Conservation (phyloP, 257 asterid species). For the Solanum chilense region DNA sequence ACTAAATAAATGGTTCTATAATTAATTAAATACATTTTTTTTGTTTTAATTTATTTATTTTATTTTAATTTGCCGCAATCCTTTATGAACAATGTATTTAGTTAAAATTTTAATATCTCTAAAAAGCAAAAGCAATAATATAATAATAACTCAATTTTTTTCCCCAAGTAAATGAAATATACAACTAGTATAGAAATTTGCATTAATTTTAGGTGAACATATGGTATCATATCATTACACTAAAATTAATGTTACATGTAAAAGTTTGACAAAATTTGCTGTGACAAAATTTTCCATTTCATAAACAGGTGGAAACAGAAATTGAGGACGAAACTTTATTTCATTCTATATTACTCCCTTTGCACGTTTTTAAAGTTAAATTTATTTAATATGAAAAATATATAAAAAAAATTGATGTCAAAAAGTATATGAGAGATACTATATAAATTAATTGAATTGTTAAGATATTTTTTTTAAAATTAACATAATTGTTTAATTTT, state of each 20-base stretch:
- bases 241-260: not conserved
- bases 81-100: too few relatives aligned
- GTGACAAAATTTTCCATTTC: not conserved
- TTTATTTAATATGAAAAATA: too few relatives aligned
- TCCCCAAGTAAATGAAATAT: not conserved
- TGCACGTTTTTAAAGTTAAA: too few relatives aligned
- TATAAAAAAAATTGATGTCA: accelerated
- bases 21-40: too few relatives aligned
- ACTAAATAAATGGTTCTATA: not conserved
- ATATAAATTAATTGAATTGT: too few relatives aligned
- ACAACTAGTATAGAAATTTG: not conserved
- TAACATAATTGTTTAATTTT: too few relatives aligned
- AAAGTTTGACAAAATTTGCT: not conserved
- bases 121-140: too few relatives aligned
- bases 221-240: not conserved
- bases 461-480: too few relatives aligned
- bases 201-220: not conserved
- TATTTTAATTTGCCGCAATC: not conserved
- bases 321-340: not conserved
- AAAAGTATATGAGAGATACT: too few relatives aligned
- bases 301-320: not conserved
- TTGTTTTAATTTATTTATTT: too few relatives aligned
- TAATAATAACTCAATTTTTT: not conserved
- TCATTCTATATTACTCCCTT: too few relatives aligned
- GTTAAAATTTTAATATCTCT: too few relatives aligned